These are phyloP conservation scores for Rhododendron kiyosumense DNA, from an alignment of 148 eudicot genomes.

Conservation along the genomic window DNA sequence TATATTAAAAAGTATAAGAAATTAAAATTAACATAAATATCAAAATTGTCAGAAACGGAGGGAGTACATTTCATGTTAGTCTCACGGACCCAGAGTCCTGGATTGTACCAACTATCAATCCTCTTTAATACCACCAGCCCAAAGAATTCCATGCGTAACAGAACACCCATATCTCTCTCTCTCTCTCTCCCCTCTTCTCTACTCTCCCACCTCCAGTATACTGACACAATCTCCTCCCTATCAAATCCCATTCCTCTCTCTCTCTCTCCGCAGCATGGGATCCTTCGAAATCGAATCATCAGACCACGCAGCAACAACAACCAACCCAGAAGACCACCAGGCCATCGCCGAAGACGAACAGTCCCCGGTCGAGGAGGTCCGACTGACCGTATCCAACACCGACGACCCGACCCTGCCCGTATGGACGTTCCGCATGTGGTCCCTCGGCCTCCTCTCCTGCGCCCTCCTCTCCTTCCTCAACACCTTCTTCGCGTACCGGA, in stretches of 20 bases:
- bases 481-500: constrained; percentile 40
- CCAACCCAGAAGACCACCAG: background rate
- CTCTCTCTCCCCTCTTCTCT: background rate
- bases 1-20: no score
- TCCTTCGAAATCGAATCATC: background rate
- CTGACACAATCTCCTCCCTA: background rate
- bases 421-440: constrained; percentile 52
- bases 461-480: constrained; percentile 34
- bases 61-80: no score
- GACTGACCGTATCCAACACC: constrained; percentile 25
- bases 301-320: background rate
- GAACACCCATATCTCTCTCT: background rate
- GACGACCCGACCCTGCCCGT: constrained; percentile 47
- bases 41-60: no score
- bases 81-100: no score
- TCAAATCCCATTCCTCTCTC: background rate
- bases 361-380: constrained; percentile 43
- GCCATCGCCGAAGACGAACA: constrained; percentile 13
- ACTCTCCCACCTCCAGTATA: background rate
- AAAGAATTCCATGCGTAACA: background rate
- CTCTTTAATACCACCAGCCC: background rate
- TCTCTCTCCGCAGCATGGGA: background rate
- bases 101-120: no score
- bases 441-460: constrained; percentile 34
- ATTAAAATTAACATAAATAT: no score